Evolutionary conservation across 495 filamentous ascomycete species (phyloP).

Genomic region (Daldinia decipiens): DNA sequence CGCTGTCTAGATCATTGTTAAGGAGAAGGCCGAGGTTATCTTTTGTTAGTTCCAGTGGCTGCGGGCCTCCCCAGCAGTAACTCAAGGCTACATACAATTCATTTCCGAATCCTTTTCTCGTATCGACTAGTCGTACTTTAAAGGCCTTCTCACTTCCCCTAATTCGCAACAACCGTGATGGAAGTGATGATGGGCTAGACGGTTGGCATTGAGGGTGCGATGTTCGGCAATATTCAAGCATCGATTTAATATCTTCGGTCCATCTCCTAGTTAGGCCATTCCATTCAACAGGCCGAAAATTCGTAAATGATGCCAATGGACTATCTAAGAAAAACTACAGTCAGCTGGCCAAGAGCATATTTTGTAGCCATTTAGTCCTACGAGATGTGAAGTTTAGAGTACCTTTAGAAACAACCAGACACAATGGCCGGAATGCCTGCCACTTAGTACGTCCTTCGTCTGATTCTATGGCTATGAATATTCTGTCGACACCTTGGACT

Average conservation of each 20-base stretch:
- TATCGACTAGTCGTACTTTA: slow-evolving; percentile 3
- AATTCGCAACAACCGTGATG: slow-evolving; percentile 17
- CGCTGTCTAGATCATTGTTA: background rate
- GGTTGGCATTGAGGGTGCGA: slow-evolving; percentile 24
- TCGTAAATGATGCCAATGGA: slow-evolving; percentile 16
- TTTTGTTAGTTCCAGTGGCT: slow-evolving; percentile 26
- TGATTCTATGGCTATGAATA: slow-evolving; percentile 17
- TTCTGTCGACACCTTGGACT: slow-evolving; percentile 12
- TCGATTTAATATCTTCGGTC: slow-evolving; percentile 7
- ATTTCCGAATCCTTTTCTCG: background rate
- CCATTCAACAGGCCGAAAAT: slow-evolving; percentile 21
- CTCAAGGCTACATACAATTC: slow-evolving; percentile 19
- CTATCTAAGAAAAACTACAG: background rate
- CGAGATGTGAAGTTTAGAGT: background rate
- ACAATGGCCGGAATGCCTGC: slow-evolving; percentile 15
- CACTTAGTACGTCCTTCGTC: slow-evolving; percentile 13
- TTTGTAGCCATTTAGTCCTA: background rate
- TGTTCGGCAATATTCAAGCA: slow-evolving; percentile 15
- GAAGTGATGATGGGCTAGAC: slow-evolving; percentile 8
- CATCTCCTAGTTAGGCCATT: slow-evolving; percentile 8
- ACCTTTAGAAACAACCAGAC: slow-evolving; percentile 15
- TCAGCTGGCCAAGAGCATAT: background rate
- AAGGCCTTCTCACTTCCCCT: background rate
- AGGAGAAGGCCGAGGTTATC: slow-evolving; percentile 7
- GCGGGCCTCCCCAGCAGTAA: slow-evolving; percentile 36